Conservation (phyloP, 2,329 filamentous ascomycete genomes). For the Neonectria sp. region DNA sequence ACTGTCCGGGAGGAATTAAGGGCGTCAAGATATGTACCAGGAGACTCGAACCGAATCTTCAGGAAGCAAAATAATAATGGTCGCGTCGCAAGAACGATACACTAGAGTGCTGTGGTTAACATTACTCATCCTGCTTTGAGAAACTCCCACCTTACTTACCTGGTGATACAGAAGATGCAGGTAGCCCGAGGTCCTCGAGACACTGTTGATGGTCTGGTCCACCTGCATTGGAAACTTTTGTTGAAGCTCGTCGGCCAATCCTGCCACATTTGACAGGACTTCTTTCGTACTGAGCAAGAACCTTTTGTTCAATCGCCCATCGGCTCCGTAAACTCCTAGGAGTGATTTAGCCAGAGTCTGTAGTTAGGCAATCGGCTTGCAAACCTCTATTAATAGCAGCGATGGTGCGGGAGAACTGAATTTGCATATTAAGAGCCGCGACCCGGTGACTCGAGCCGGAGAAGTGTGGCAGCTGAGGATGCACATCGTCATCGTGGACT, state of each 20-base stretch:
- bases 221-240: conserved; percentile 48
- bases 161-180: conserved; percentile 53
- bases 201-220: conserved; percentile 51
- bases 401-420: conserved; percentile 49
- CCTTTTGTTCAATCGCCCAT: conserved; percentile 49
- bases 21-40: conserved; percentile 37
- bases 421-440: conserved; percentile 52
- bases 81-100: conserved; percentile 52
- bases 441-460: conserved; percentile 45
- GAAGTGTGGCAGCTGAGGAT: conserved; percentile 55
- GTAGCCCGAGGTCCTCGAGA: conserved; percentile 51
- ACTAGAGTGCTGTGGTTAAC: conserved; percentile 33
- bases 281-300: conserved; percentile 52
- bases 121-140: rapidly evolving
- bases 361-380: no score
- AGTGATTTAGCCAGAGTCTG: conserved; percentile 29
- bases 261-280: conserved; percentile 48
- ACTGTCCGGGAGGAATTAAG: conserved; percentile 57
- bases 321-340: conserved; percentile 49
- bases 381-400: conserved; percentile 46
- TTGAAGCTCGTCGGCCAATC: conserved; percentile 49
- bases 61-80: conserved; percentile 52
- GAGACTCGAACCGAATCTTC: conserved; percentile 50
- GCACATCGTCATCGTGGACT: conserved; percentile 66
- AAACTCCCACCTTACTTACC: conserved; percentile 33